Evolutionary conservation across 208 protist genomes (phyloP).

Genomic region (Naegleria lovaniensis): DNA sequence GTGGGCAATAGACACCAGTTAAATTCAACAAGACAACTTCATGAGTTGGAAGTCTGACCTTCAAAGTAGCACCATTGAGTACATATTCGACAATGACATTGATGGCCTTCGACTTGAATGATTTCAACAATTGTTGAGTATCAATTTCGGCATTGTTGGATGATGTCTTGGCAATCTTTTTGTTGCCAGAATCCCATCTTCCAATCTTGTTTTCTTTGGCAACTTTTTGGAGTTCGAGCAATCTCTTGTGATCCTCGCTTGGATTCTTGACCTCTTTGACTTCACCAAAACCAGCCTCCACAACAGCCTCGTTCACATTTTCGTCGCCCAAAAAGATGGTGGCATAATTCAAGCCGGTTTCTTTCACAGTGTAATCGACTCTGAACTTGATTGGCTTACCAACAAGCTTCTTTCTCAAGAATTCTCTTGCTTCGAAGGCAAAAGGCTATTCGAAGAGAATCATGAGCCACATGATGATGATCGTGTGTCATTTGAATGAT

Average conservation of each 20-base stretch:
- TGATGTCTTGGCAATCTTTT: background rate
- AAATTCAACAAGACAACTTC: constrained; percentile 29
- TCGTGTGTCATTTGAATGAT: too few species aligned
- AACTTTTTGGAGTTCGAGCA: background rate
- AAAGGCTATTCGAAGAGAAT: constrained; percentile 37
- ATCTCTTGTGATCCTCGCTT: background rate
- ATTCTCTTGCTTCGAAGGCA: constrained; percentile 48
- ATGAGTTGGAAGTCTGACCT: constrained; percentile 36
- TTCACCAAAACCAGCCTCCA: background rate
- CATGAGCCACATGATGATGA: background rate
- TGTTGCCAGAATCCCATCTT: background rate
- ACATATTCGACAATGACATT: constrained; percentile 51
- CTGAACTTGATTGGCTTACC: constrained; percentile 42
- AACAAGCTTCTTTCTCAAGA: constrained; percentile 40
- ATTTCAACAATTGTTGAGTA: background rate
- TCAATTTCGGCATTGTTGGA: constrained; percentile 5
- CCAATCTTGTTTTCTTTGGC: constrained; percentile 30
- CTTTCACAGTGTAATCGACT: constrained; percentile 19
- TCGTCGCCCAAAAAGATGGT: constrained; percentile 4
- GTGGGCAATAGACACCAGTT: background rate
- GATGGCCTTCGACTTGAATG: constrained; percentile 9
- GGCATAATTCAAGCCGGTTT: constrained; percentile 18
- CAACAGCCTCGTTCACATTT: background rate
- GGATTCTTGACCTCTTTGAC: background rate
- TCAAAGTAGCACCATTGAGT: constrained; percentile 38